These are phyloP conservation scores for Lentinula sp. DNA, from an alignment of 768 basidiomycete species.

Conservation along the genomic window DNA sequence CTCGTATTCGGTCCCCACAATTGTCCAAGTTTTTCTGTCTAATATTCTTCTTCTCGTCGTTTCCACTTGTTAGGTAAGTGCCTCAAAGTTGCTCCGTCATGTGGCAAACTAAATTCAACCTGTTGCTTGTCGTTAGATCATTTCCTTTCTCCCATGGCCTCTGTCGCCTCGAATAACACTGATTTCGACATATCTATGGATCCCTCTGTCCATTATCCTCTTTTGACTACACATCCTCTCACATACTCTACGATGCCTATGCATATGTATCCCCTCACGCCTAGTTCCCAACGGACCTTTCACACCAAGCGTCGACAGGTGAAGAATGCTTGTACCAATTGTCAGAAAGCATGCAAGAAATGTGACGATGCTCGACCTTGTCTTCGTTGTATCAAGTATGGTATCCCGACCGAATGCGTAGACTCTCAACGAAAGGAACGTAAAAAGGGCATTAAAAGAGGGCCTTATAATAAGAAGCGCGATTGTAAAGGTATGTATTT, in stretches of 20 bases:
- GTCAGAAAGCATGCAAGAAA: slow-evolving; percentile 89
- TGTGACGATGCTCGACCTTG: slow-evolving; percentile 91
- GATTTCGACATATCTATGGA: neutral
- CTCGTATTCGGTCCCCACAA: neutral
- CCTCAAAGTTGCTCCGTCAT: neutral
- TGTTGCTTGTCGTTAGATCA: neutral
- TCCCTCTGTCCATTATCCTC: slow-evolving; percentile 2
- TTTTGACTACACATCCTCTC: slow-evolving; percentile 10
- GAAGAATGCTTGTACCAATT: slow-evolving; percentile 89
- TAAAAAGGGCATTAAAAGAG: slow-evolving; percentile 81
- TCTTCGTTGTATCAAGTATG: slow-evolving; percentile 89
- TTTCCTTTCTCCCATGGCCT: slow-evolving; percentile 1
- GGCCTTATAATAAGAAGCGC: slow-evolving; percentile 87
- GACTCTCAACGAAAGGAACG: slow-evolving; percentile 92
- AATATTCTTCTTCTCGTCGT: neutral
- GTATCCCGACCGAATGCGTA: slow-evolving; percentile 68
- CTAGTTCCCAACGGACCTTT: slow-evolving; percentile 39
- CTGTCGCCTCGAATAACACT: neutral
- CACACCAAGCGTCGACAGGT: slow-evolving; percentile 81
- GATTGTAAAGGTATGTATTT: slow-evolving; percentile 73
- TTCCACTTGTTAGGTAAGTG: neutral
- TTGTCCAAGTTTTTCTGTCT: neutral
- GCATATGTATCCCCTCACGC: slow-evolving; percentile 68
- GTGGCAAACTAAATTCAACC: slow-evolving; percentile 3
- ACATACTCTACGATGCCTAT: slow-evolving; percentile 49